Percentiles rank a stretch among this genome's conserved stretches.
phyloP scores from a whole-genome alignment of 2,329 filamentous ascomycete species.

The Sporothrix brasiliensis region DNA sequence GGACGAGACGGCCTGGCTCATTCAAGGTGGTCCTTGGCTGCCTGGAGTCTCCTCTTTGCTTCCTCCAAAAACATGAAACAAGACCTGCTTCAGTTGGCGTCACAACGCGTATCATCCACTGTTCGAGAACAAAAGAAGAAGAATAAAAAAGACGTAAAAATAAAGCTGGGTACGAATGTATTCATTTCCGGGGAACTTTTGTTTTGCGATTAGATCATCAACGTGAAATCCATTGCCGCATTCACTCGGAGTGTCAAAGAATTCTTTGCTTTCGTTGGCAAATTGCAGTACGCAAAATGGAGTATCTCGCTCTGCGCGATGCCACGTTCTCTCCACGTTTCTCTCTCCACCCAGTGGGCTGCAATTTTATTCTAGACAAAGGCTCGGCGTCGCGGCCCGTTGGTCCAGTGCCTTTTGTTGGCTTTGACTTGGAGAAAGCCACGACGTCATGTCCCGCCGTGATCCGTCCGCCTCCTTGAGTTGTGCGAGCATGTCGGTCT shows the following conservation, averaged over 20 bases:
- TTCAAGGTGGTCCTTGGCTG: too few relatives aligned
- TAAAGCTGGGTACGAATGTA: not conserved
- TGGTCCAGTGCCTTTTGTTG: not conserved
- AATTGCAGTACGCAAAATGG: slow-evolving; percentile 11
- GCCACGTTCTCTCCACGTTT: slow-evolving; percentile 20
- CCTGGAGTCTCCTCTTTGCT: not conserved
- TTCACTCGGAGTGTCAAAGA: too few relatives aligned
- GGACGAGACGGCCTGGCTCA: not conserved
- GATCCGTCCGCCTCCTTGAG: not conserved
- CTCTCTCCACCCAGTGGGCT: slow-evolving; percentile 11
- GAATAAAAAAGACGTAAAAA: too few relatives aligned
- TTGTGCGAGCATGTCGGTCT: not conserved
- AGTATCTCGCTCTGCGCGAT: not conserved
- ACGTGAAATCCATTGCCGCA: not conserved
- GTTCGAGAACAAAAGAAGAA: not conserved
- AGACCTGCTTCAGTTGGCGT: slow-evolving; percentile 28
- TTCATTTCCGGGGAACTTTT: not conserved
- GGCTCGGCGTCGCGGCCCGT: slow-evolving; percentile 9
- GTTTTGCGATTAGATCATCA: not conserved
- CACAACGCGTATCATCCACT: slow-evolving; percentile 20
- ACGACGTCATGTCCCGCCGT: not conserved
- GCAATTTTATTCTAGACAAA: not conserved
- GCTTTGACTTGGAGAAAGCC: not conserved
- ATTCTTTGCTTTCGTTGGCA: not conserved
- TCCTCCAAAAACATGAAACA: slow-evolving; percentile 23